phyloP scores from a whole-genome alignment of 129 eudicot species.

The Apium graveolens region DNA sequence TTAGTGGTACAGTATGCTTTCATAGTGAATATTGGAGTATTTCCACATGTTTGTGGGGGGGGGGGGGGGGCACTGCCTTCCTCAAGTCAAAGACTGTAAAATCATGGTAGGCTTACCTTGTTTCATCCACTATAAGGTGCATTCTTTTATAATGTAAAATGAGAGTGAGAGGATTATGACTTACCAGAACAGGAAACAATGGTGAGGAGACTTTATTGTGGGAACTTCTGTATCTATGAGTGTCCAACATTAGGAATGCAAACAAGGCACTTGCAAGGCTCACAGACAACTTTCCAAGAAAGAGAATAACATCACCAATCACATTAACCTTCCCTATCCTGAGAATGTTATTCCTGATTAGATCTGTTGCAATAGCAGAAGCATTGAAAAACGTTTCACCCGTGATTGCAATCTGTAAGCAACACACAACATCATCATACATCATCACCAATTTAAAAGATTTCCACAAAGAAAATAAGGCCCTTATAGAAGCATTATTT shows the following conservation, averaged over 20 bases:
- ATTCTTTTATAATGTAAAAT: background rate
- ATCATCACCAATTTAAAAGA: background rate
- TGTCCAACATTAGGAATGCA: constrained; percentile 83
- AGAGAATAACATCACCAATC: constrained; percentile 85
- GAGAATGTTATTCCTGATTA: constrained; percentile 82
- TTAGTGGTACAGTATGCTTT: background rate
- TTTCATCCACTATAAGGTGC: background rate
- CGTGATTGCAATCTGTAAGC: constrained; percentile 74
- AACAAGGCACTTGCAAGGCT: constrained; percentile 89
- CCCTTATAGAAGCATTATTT: background rate
- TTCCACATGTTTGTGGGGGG: background rate
- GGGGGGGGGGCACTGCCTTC: too few relatives aligned
- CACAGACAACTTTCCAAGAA: constrained; percentile 87
- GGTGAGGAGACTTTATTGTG: constrained; percentile 96
- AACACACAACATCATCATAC: background rate
- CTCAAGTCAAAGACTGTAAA: background rate
- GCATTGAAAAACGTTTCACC: constrained; percentile 82
- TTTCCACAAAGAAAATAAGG: background rate
- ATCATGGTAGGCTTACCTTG: background rate
- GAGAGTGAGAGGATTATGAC: constrained; percentile 8
- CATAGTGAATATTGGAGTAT: background rate
- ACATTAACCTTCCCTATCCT: constrained; percentile 93
- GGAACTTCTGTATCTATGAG: constrained; percentile 65
- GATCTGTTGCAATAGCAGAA: constrained; percentile 88
- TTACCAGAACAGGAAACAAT: constrained; percentile 84